phyloP scores from a whole-genome alignment of 2,329 filamentous ascomycete species.

The Ceratocystis variospora region DNA sequence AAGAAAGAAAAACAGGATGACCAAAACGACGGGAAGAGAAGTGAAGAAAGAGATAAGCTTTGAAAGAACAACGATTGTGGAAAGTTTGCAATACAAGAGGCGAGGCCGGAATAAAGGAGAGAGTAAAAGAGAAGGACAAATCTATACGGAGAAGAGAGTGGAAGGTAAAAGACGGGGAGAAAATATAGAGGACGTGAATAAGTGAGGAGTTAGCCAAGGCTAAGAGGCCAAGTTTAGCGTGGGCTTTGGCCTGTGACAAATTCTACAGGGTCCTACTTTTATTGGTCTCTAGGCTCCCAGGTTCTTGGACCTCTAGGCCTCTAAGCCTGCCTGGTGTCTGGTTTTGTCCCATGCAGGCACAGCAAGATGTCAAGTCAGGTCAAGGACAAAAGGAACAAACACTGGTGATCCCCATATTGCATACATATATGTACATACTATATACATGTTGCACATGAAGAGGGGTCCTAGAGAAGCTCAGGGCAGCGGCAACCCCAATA shows the following conservation, averaged over 20 bases:
- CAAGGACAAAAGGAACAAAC: slow-evolving; percentile 2
- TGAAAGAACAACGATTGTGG: background rate
- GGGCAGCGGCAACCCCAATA: background rate
- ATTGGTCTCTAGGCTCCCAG: background rate
- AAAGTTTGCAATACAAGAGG: background rate
- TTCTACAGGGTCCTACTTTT: slow-evolving; percentile 1
- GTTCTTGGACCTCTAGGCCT: background rate
- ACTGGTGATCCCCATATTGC: background rate
- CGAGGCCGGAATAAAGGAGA: background rate
- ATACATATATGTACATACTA: background rate
- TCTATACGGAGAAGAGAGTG: background rate
- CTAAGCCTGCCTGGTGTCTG: background rate
- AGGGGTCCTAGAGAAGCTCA: background rate
- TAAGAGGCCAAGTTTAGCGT: background rate
- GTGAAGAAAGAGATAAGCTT: background rate
- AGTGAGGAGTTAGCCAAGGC: background rate
- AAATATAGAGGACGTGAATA: background rate
- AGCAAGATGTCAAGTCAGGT: background rate
- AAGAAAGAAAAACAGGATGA: background rate
- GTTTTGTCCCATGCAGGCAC: slow-evolving; percentile 2
- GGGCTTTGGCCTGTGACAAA: background rate
- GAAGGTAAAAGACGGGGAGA: background rate
- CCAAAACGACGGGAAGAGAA: background rate
- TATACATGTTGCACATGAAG: background rate
- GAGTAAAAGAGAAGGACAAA: background rate